Percentiles rank a stretch among this genome's conserved stretches.
phyloP scores from a whole-genome alignment of 208 protist genomes.

The Porcisia hertigi region DNA sequence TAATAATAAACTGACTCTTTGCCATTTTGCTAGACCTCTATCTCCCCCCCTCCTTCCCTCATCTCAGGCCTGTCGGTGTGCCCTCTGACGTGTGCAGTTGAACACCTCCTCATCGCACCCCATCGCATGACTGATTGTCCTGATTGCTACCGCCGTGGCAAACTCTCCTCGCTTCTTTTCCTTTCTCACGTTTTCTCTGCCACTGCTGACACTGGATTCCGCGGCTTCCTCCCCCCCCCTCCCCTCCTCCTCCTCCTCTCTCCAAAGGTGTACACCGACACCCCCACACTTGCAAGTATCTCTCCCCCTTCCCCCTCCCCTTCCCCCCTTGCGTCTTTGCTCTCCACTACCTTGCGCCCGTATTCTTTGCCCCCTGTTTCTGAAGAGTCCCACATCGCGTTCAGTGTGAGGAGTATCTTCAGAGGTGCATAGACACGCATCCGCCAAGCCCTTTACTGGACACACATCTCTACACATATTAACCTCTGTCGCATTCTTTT shows the following conservation, averaged over 20 bases:
- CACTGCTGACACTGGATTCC: not conserved
- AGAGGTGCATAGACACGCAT: not conserved
- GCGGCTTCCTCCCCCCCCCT: not conserved
- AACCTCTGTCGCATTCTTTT: not conserved
- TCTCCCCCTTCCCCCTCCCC: not conserved
- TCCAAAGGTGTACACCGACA: too few species aligned
- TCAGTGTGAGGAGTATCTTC: not conserved
- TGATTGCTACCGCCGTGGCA: not conserved
- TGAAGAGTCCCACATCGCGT: not conserved
- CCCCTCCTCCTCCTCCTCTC: too few species aligned
- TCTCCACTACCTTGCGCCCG: not conserved
- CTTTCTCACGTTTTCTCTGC: not conserved
- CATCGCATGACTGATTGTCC: not conserved
- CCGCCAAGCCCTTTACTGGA: not conserved
- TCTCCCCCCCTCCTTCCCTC: not conserved
- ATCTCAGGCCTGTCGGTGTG: not conserved
- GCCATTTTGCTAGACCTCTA: too few species aligned
- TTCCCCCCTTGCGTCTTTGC: not conserved
- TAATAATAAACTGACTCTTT: too few species aligned
- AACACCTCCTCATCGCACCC: not conserved
- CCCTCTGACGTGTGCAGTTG: not conserved
- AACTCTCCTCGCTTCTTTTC: not conserved
- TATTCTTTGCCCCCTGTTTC: not conserved
- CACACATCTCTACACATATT: not conserved
- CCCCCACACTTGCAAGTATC: not conserved